Evolutionary conservation across 1,284 basidiomycete genomes (phyloP), one percentile per base, ranked within the genome.

Genomic region (Irpex sp.): DNA sequence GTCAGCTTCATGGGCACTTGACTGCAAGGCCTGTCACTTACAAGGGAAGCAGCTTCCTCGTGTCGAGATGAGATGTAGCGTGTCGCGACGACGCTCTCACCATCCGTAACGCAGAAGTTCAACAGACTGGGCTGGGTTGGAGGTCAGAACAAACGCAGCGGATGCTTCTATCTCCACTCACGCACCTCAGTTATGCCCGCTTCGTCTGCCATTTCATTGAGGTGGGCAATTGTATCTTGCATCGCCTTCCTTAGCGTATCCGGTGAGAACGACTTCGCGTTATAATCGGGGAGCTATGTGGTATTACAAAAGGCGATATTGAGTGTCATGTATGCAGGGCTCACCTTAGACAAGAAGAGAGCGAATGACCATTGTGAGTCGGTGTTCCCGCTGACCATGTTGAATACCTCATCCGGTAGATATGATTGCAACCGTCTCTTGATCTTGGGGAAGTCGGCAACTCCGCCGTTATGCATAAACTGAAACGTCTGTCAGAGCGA

Each of bases 301-400:
- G 64, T 51, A 9, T 15, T 40, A 64, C 65, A 59, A 15, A n/a
- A 2, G 15, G 11, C 34, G 17, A 17, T 7, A 19, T 34, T 44
- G 5, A 1, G 17, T 52, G 13, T 49, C 15, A 38, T 56, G 31
- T 19, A 34, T 36, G n/a, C 15, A 38, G 26, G 13, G 68, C 77
- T 57, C 59, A 89, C 94, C 80, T 92, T 94, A 2, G 93, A 92
- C 21, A 98, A 77, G 75, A 96, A 93, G 57, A 97, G 78, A 8
- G 93, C 95, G 72, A 97, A 98, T 5, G 93, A 90, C 94, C 95
- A 97, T 81, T 98, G 94, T 1, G 94, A 96, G 75, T 97, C 94
- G n/a, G 95, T 97, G 72, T 96, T 96, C 59, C 96, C 96, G 61
- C 91, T 88, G 0, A 95, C 94, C 68, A 87, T 84, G 62, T 93